Evolutionary conservation across 441 rosid species (phyloP).

Genomic region (Pelargonium cotyledonis): DNA sequence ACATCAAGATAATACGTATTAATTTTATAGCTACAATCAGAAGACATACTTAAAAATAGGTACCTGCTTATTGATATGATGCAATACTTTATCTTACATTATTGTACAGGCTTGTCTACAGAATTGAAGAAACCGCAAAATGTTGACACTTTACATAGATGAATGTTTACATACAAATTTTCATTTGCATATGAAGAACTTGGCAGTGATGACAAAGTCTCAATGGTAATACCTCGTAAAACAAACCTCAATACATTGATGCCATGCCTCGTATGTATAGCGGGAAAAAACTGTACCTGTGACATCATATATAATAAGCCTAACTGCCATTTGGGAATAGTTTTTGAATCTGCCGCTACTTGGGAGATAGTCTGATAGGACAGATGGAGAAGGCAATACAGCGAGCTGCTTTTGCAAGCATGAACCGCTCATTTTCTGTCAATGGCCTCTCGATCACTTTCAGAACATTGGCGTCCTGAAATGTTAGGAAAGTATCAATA

Average conservation of each 20-base stretch:
- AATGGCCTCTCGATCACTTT: conserved; percentile 84
- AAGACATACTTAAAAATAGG: background rate
- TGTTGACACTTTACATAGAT: background rate
- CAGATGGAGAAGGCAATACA: conserved; percentile 83
- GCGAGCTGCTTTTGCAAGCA: conserved; percentile 91
- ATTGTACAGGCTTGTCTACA: background rate
- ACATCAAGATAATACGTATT: background rate
- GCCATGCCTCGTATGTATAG: background rate
- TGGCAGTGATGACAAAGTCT: conserved; percentile 3
- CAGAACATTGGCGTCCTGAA: conserved; percentile 74
- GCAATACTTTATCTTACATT: background rate
- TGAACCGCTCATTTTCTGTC: conserved; percentile 84
- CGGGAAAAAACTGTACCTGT: background rate
- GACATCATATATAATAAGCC: conserved; percentile 1
- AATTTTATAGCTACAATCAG: background rate
- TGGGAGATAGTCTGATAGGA: conserved; percentile 74
- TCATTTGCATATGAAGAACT: background rate
- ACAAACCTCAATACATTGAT: background rate
- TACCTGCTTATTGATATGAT: background rate
- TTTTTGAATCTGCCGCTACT: conserved; percentile 25
- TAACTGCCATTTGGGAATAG: conserved; percentile 1
- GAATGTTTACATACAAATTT: background rate
- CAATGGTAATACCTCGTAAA: background rate
- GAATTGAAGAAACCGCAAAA: background rate
- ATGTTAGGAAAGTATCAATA: conserved; percentile 15